Conservation (phyloP, 257 asterid genomes). For the Fraxinus cuspidata region DNA sequence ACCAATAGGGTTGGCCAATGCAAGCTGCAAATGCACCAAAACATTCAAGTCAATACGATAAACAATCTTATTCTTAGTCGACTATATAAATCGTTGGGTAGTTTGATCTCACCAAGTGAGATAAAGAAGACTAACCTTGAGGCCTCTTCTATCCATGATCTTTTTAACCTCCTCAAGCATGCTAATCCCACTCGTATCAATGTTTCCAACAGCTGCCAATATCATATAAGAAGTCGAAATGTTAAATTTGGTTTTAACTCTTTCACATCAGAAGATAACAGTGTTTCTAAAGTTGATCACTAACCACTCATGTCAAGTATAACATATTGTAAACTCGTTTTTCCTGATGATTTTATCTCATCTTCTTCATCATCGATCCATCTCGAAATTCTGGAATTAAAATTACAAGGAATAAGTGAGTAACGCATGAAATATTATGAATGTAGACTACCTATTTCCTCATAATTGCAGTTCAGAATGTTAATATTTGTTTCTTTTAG, state of each 20-base stretch:
- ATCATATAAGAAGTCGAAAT: slow-evolving; percentile 5
- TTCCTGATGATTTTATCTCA: slow-evolving; percentile 52
- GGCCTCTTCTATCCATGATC: slow-evolving; percentile 72
- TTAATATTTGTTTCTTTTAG: neutral
- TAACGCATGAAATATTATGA: neutral
- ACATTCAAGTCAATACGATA: neutral
- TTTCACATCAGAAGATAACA: too few relatives aligned
- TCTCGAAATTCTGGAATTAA: slow-evolving; percentile 78
- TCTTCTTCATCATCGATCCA: slow-evolving; percentile 97
- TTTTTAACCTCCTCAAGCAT: slow-evolving; percentile 87
- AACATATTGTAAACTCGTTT: slow-evolving; percentile 57
- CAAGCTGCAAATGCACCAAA: slow-evolving; percentile 50
- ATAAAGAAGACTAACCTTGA: slow-evolving; percentile 57
- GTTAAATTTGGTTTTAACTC: too few relatives aligned
- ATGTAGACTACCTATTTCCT: neutral
- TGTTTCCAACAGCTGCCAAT: slow-evolving; percentile 83
- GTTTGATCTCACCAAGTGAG: neutral
- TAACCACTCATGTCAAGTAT: slow-evolving; percentile 83
- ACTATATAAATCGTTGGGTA: neutral
- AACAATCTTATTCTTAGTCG: neutral
- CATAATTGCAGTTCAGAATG: neutral
- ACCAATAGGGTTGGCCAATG: slow-evolving; percentile 73
- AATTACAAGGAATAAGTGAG: too few relatives aligned
- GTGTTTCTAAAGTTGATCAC: slow-evolving; percentile 10
- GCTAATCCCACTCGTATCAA: slow-evolving; percentile 93